A percentile compares a stretch with the other conserved stretches of the same genome.
These are phyloP conservation scores for Camptophora hylomeconis DNA, from an alignment of 2,329 filamentous ascomycete species.

Conservation along the genomic window DNA sequence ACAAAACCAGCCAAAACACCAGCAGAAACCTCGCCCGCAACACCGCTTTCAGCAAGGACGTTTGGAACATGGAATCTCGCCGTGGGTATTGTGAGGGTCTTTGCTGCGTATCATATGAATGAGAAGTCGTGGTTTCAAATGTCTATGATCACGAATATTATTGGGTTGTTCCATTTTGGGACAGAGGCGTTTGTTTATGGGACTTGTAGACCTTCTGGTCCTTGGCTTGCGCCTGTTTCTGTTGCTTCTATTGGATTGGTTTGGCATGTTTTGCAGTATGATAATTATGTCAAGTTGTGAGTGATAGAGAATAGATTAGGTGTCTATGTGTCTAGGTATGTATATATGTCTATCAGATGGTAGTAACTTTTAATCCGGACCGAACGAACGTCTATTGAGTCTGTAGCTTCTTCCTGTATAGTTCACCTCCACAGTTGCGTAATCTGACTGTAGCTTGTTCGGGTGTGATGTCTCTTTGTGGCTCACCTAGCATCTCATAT, in stretches of 20 bases:
- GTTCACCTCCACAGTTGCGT: slow-evolving; percentile 60
- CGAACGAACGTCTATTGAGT: not conserved
- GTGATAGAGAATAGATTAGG: too few relatives aligned
- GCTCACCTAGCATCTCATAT: slow-evolving; percentile 92
- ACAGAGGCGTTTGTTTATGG: slow-evolving; percentile 72
- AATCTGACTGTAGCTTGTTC: slow-evolving; percentile 80
- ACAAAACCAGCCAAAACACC: slow-evolving; percentile 34
- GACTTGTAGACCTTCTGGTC: slow-evolving; percentile 52
- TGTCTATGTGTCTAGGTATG: too few relatives aligned
- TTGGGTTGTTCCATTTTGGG: slow-evolving; percentile 66
- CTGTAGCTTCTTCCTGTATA: slow-evolving; percentile 60
- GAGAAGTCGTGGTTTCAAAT: slow-evolving; percentile 64
- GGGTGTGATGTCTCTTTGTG: slow-evolving; percentile 94
- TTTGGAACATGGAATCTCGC: slow-evolving; percentile 85
- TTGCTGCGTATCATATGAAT: slow-evolving; percentile 71
- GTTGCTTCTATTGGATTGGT: slow-evolving; percentile 41
- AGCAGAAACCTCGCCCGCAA: slow-evolving; percentile 41
- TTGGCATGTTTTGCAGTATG: slow-evolving; percentile 57
- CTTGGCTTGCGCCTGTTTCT: slow-evolving; percentile 45
- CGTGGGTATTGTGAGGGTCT: slow-evolving; percentile 62
- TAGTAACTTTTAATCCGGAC: too few relatives aligned
- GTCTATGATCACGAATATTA: slow-evolving; percentile 65
- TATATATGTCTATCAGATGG: too few relatives aligned
- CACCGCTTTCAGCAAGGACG: slow-evolving; percentile 61
- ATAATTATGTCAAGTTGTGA: slow-evolving; percentile 51